Evolutionary conservation across 2,329 filamentous ascomycete genomes (phyloP).

Genomic region (Cadophora luteo-olivacea): DNA sequence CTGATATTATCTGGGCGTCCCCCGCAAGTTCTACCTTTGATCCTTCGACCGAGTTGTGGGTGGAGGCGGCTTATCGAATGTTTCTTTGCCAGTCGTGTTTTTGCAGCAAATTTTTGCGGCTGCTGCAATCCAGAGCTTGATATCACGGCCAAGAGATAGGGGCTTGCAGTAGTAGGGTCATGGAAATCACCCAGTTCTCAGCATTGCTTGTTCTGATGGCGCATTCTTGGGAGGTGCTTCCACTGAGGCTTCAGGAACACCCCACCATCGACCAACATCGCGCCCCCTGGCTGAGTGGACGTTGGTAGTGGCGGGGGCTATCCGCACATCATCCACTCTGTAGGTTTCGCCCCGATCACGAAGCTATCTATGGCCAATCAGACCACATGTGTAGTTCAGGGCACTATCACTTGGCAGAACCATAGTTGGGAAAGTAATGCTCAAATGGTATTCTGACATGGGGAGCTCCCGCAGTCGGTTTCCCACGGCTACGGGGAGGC

Average conservation of each 20-base stretch:
- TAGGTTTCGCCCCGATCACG: constrained; percentile 2
- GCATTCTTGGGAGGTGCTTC: background rate
- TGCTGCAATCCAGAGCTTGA: constrained; percentile 1
- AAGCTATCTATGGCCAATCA: constrained; percentile 22
- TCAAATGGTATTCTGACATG: background rate
- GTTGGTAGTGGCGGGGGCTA: background rate
- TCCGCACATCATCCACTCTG: constrained; percentile 4
- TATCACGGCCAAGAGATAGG: constrained; percentile 1
- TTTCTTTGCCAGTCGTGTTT: background rate
- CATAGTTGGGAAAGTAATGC: background rate
- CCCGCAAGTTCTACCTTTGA: background rate
- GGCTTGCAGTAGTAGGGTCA: constrained; percentile 1
- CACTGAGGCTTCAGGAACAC: background rate
- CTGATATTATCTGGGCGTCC: background rate
- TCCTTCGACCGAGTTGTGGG: background rate
- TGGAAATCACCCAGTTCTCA: background rate
- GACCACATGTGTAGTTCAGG: background rate
- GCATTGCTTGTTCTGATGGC: constrained; percentile 8
- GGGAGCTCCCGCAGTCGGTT: constrained; percentile 10
- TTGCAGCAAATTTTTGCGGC: background rate
- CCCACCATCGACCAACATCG: too few species aligned
- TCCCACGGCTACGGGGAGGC: constrained; percentile 18
- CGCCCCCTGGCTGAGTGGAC: background rate
- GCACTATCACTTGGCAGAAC: constrained; percentile 12
- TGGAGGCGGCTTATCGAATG: background rate